Percentiles rank a stretch among this genome's conserved stretches.
Evolutionary conservation across 805 yeast species (phyloP).

Genomic region (Wickerhamiella alocasiicola): DNA sequence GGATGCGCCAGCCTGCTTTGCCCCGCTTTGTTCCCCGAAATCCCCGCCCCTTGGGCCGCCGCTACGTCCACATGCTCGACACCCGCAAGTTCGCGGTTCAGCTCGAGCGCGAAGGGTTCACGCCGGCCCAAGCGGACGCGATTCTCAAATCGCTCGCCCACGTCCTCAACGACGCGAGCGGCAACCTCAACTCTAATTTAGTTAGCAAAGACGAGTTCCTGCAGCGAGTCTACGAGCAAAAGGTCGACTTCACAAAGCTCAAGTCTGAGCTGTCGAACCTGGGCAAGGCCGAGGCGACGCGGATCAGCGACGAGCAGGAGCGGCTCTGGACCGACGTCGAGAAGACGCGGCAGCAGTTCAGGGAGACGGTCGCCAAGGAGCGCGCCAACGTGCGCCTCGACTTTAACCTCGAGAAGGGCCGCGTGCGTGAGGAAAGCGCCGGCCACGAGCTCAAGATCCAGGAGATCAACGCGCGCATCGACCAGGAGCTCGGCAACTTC

Average conservation of each 20-base stretch:
- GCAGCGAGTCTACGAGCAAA: constrained; percentile 83
- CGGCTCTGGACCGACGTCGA: constrained; percentile 73
- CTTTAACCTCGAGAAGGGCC: constrained; percentile 83
- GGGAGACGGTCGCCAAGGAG: constrained; percentile 83
- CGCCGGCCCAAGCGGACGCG: constrained; percentile 62
- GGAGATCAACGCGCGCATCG: constrained; percentile 89
- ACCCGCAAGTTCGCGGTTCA: constrained; percentile 62
- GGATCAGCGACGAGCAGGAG: constrained; percentile 77
- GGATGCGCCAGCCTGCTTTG: no score
- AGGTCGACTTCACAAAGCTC: constrained; percentile 90
- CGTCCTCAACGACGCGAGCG: constrained; percentile 71
- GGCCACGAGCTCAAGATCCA: constrained; percentile 86
- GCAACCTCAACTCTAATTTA: constrained; percentile 57
- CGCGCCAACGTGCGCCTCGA: constrained; percentile 86
- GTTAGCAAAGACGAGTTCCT: constrained; percentile 78
- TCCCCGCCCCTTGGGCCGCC: neutral
- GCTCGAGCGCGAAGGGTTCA: constrained; percentile 59
- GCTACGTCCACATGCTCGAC: constrained; percentile 41
- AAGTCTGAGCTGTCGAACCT: constrained; percentile 82
- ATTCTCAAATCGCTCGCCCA: constrained; percentile 61
- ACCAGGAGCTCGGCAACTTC: constrained; percentile 89
- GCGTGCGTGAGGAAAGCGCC: constrained; percentile 88
- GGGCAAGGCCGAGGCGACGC: constrained; percentile 75
- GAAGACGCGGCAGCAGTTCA: constrained; percentile 66
- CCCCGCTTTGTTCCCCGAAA: no score